Conservation (phyloP, 179 eudicot genomes). For the Heliamphora pulchella region DNA sequence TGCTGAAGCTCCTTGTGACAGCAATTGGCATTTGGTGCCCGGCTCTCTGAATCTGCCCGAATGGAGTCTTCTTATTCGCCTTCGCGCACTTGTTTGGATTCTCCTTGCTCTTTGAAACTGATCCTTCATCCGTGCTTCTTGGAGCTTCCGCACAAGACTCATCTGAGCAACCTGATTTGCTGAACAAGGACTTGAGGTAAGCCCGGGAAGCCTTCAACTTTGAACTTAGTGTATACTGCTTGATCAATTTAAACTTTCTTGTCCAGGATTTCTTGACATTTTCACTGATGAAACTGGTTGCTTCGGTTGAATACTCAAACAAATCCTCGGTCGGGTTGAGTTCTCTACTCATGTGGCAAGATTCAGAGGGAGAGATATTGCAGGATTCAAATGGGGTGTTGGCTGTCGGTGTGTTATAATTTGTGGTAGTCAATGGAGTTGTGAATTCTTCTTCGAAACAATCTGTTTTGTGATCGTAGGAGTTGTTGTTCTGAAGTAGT, state of each 20-base stretch:
- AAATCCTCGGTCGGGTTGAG: conserved; percentile 53
- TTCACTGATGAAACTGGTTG: conserved; percentile 11
- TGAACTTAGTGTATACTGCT: conserved; percentile 25
- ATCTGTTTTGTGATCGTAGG: conserved; percentile 16
- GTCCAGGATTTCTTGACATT: conserved; percentile 50
- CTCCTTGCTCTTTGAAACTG: conserved; percentile 11
- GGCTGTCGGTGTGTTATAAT: conserved; percentile 32
- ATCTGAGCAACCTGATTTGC: conserved; percentile 38
- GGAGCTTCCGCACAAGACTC: conserved; percentile 17
- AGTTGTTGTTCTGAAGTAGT: conserved; percentile 23
- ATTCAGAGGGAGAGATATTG: conserved; percentile 56
- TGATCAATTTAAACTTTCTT: conserved; percentile 45
- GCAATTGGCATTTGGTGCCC: conserved; percentile 7
- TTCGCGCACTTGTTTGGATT: background rate
- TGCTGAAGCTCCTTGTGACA: conserved; percentile 19
- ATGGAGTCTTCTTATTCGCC: conserved; percentile 13
- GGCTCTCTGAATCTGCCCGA: conserved; percentile 25
- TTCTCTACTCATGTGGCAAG: conserved; percentile 56
- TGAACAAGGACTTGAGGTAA: conserved; percentile 52
- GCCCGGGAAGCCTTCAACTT: conserved; percentile 38
- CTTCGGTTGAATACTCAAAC: conserved; percentile 18
- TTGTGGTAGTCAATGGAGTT: conserved; percentile 47
- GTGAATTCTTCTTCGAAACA: conserved; percentile 31
- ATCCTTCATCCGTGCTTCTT: conserved; percentile 1
- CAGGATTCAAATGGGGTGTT: conserved; percentile 72